Evolutionary conservation across 164 flowering plant species (phyloP).

Genomic region (Piper betle): DNA sequence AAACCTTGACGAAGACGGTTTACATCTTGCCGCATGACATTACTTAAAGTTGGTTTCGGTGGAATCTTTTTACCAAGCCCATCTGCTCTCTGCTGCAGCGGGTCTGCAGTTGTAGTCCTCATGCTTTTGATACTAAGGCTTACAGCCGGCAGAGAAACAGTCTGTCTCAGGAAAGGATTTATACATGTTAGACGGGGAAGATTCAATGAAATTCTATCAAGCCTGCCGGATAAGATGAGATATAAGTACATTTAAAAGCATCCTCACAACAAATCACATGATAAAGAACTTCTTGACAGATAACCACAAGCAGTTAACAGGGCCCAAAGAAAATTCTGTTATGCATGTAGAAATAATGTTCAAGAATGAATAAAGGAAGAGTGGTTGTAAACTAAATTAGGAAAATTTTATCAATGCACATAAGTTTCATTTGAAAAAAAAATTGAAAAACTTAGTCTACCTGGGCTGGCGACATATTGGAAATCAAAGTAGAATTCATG

Average conservation of each 20-base stretch:
- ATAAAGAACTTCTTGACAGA: not conserved
- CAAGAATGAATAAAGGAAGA: too few species aligned
- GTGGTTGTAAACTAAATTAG: too few species aligned
- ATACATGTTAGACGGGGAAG: not conserved
- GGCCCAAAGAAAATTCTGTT: not conserved
- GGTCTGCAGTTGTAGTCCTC: slow-evolving; percentile 3
- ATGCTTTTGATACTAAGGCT: slow-evolving; percentile 1
- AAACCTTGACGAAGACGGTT: not conserved
- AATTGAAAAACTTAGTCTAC: not conserved
- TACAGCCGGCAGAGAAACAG: slow-evolving; percentile 2
- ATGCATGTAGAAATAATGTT: not conserved
- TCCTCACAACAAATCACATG: not conserved
- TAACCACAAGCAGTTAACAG: too few species aligned
- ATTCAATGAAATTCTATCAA: not conserved
- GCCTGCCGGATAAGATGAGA: not conserved
- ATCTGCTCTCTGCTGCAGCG: slow-evolving; percentile 1
- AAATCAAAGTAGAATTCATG: slow-evolving; percentile 7
- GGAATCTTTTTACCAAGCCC: slow-evolving; percentile 1
- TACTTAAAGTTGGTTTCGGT: slow-evolving; percentile 18
- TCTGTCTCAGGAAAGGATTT: not conserved
- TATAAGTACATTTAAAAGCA: not conserved
- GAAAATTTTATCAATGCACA: too few species aligned
- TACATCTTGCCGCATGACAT: slow-evolving; percentile 12
- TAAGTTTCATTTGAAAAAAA: too few species aligned
- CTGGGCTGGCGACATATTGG: slow-evolving; percentile 18